A percentile compares a stretch with the other conserved stretches of the same genome.
Conservation (phyloP, 225 moss, liverwort and hornwort genomes). For the Polytrichum commune region DNA sequence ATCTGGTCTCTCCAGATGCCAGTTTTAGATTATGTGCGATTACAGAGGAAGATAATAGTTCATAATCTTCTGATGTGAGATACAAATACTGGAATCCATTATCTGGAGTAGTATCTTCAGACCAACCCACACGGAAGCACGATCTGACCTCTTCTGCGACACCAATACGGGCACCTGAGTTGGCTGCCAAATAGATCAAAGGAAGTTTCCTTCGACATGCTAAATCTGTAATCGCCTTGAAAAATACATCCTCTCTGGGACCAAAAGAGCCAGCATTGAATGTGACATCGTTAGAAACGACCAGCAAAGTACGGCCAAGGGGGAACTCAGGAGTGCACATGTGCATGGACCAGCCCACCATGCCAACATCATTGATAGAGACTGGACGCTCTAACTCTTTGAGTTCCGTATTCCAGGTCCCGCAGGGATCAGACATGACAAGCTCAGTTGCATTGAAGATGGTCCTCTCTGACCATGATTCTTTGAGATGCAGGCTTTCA, state of each 20-base stretch:
- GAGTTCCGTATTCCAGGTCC: constrained; percentile 56
- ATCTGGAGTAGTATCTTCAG: constrained; percentile 69
- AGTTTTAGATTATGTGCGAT: constrained; percentile 57
- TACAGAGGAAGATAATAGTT: constrained; percentile 44
- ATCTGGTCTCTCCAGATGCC: constrained; percentile 60
- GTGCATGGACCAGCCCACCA: constrained; percentile 85
- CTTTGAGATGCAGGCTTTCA: constrained; percentile 1
- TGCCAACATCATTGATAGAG: constrained; percentile 75
- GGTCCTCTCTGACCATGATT: not conserved
- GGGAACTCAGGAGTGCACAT: constrained; percentile 80
- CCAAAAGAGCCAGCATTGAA: constrained; percentile 94
- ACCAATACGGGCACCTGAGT: constrained; percentile 92
- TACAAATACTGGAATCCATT: constrained; percentile 91
- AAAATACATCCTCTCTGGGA: constrained; percentile 74
- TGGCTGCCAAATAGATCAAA: constrained; percentile 85
- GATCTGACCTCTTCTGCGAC: constrained; percentile 83
- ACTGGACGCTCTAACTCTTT: constrained; percentile 56
- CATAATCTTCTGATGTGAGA: constrained; percentile 59
- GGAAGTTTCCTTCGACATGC: constrained; percentile 78
- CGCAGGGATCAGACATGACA: constrained; percentile 45
- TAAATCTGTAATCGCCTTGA: constrained; percentile 79
- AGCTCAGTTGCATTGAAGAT: constrained; percentile 73
- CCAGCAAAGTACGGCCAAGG: constrained; percentile 52
- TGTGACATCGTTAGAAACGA: constrained; percentile 87
- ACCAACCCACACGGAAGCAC: constrained; percentile 83